Conservation (phyloP, 2,329 filamentous ascomycete genomes). For the Penicillium sp. region DNA sequence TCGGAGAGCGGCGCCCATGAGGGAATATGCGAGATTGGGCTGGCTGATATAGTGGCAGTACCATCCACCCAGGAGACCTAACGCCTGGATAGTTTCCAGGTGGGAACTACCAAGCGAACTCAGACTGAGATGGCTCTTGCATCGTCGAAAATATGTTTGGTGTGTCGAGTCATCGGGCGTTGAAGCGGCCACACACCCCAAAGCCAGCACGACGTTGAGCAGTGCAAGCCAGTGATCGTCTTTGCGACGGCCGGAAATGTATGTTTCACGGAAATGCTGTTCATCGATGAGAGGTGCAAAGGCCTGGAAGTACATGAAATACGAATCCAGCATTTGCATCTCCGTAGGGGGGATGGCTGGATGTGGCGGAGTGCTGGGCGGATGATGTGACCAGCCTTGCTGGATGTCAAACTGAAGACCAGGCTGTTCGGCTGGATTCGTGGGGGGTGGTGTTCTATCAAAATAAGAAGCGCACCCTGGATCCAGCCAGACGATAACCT, state of each 20-base stretch:
- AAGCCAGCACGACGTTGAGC: conserved; percentile 75
- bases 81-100: conserved; percentile 73
- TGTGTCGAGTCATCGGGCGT: conserved; percentile 68
- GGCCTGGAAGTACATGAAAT: conserved; percentile 73
- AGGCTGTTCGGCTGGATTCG: conserved; percentile 7
- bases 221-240: conserved; percentile 74
- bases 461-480: conserved; percentile 56
- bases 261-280: conserved; percentile 68
- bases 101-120: conserved; percentile 72
- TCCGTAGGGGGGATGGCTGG: conserved; percentile 64
- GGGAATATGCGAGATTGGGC: conserved; percentile 75
- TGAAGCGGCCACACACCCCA: conserved; percentile 72
- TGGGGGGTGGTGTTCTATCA: conserved; percentile 41
- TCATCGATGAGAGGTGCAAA: conserved; percentile 77
- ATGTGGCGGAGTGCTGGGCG: conserved; percentile 52
- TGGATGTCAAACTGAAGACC: conserved; percentile 24
- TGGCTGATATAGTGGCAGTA: conserved; percentile 80
- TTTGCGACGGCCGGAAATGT: conserved; percentile 64
- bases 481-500: conserved; percentile 67
- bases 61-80: conserved; percentile 73
- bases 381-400: conserved; percentile 36
- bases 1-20: conserved; percentile 71
- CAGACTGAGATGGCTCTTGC: conserved; percentile 68
- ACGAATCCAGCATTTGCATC: conserved; percentile 72
- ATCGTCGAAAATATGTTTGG: conserved; percentile 70